Evolutionary conservation across 495 filamentous ascomycete genomes (phyloP).

Genomic region (Jackrogersella multiformis): DNA sequence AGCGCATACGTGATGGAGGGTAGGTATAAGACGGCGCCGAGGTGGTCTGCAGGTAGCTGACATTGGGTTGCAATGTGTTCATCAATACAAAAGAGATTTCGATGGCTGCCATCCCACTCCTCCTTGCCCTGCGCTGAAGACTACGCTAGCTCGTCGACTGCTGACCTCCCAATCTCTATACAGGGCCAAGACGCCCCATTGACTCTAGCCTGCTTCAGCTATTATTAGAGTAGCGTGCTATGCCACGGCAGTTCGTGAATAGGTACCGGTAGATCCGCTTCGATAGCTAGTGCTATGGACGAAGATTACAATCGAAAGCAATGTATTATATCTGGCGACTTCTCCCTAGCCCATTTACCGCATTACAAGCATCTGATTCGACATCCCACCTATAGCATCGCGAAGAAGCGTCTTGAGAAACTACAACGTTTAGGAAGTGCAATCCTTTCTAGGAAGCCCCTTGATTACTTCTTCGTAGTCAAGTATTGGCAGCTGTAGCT

Average conservation of each 20-base stretch:
- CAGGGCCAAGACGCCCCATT: neutral
- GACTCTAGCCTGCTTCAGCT: neutral
- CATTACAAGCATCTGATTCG: neutral
- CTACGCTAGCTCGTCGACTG: neutral
- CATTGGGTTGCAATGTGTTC: neutral
- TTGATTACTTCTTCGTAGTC: neutral
- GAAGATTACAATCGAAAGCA: too few species aligned
- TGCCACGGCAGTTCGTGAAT: neutral
- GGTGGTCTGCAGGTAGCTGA: neutral
- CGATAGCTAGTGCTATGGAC: neutral
- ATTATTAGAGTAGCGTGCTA: neutral
- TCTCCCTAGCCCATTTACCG: neutral
- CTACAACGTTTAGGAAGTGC: neutral
- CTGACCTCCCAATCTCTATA: neutral
- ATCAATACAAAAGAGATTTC: slow-evolving; percentile 3
- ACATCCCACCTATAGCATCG: neutral
- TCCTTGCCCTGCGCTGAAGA: neutral
- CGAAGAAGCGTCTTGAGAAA: neutral
- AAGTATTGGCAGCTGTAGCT: neutral
- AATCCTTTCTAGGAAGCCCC: neutral
- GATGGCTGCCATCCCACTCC: neutral
- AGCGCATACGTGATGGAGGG: neutral
- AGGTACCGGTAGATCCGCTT: neutral
- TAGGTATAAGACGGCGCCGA: neutral
- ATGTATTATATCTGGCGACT: too few species aligned